A percentile compares a stretch with the other conserved stretches of the same genome.
Evolutionary conservation across 202 grass and related monocot genomes (phyloP).

Genomic region (Elaeis oleifera): DNA sequence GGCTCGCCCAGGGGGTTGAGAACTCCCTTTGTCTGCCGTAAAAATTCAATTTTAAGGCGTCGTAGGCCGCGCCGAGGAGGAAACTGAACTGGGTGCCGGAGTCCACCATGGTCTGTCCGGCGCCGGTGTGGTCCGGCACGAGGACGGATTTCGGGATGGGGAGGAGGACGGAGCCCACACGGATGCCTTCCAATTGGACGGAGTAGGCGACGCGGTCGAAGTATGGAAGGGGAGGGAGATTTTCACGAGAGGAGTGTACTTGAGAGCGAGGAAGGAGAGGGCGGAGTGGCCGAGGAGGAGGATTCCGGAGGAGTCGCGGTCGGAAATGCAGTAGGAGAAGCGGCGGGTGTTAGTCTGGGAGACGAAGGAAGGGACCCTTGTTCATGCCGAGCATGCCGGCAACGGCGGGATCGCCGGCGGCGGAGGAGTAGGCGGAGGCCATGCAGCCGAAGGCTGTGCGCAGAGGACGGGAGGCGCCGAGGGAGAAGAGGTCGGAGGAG

Average conservation of each 20-base stretch:
- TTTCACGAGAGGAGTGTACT: constrained; percentile 80
- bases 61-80: constrained; percentile 74
- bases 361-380: constrained; percentile 79
- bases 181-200: constrained; percentile 71
- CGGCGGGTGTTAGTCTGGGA: constrained; percentile 59
- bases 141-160: constrained; percentile 57
- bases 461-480: constrained; percentile 43
- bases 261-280: constrained; percentile 67
- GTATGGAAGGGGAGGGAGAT: constrained; percentile 57
- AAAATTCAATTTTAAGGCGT: constrained; percentile 54
- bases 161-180: constrained; percentile 43
- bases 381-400: constrained; percentile 88
- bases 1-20: constrained; percentile 47
- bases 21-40: constrained; percentile 35
- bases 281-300: constrained; percentile 76
- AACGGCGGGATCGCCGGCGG: constrained; percentile 28
- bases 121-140: constrained; percentile 83
- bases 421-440: constrained; percentile 52
- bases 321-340: constrained; percentile 99
- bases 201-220: constrained; percentile 95
- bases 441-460: constrained; percentile 84
- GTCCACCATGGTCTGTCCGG: constrained; percentile 94
- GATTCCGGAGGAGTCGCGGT: constrained; percentile 69
- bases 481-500: constrained; percentile 62
- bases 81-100: constrained; percentile 97